Evolutionary conservation across 2,329 filamentous ascomycete genomes (phyloP).

Genomic region (Aspergillus oerlinghausenensis): DNA sequence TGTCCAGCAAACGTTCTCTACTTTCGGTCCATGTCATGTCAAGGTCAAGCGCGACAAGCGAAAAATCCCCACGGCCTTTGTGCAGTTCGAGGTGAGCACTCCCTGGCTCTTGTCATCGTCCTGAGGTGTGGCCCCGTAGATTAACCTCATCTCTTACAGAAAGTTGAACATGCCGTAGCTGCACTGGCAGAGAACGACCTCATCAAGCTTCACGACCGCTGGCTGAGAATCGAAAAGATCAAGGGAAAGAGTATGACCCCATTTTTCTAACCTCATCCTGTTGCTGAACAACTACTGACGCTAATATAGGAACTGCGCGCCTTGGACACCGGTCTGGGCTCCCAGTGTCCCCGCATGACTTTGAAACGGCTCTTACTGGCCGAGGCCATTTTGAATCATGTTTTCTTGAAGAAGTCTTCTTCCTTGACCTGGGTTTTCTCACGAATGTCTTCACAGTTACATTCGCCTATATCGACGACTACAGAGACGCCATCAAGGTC

Average conservation of each 20-base stretch:
- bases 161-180: constrained; percentile 23
- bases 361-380: constrained; percentile 6
- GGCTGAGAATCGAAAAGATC: constrained; percentile 16
- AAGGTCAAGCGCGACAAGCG: constrained; percentile 33
- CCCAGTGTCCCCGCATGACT: constrained; percentile 8
- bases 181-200: constrained; percentile 15
- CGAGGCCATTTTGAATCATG: constrained; percentile 14
- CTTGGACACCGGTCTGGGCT: constrained; percentile 13
- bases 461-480: constrained; percentile 23
- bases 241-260: constrained; percentile 18
- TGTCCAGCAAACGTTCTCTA: constrained; percentile 26
- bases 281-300: background rate
- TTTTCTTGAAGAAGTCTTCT: constrained; percentile 4
- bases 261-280: background rate
- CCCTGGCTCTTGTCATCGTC: background rate
- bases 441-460: constrained; percentile 15
- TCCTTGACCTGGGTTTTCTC: background rate
- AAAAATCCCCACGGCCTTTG: constrained; percentile 33
- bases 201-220: constrained; percentile 13
- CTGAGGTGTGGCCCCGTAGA: background rate
- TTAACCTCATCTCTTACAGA: constrained; percentile 12
- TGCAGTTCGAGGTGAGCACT: constrained; percentile 35
- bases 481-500: constrained; percentile 22
- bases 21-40: constrained; percentile 31
- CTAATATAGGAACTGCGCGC: constrained; percentile 12